Evolutionary conservation across 164 flowering plant species (phyloP), one percentile per base, ranked within the genome.

Genomic region (Saururus chinensis): DNA sequence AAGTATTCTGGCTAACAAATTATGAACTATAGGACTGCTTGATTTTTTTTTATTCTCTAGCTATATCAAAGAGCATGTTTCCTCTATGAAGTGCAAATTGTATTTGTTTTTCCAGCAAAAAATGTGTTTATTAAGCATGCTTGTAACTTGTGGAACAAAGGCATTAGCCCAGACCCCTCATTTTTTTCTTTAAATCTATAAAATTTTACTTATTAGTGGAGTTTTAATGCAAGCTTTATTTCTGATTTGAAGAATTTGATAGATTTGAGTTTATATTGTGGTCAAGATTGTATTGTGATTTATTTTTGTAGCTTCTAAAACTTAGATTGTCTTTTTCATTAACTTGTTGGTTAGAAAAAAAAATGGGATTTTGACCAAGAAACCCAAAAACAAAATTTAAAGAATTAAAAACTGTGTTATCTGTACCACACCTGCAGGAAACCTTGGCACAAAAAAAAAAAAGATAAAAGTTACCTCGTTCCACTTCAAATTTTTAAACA

Each of bases 1-100:
- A 57, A 23, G 70, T 59, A 57, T 64, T 41, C 45, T 41, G 45
- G 45, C 45, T 8, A 41, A 8, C 17, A 12, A 12, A 12, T 45
- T 45, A 45, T 45, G 45, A 41, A 41, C 12, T 41, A 45, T 12
- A 7, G 16, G 0, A 2, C 4, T 45, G 16, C 7, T 55, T 20
- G 13, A 5, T 23, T 54, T 8, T 22, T 20, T 54, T 7, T 12
- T 55, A 23, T n/a, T 7, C 7, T 12, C 21, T 23, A 17, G 58
- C 35, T 2, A 23, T 23, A 30, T 55, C 10, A 19, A 55, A 24
- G 21, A 8, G 2, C 17, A 12, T 12, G 0, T 1, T 54, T 54
- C 3, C 4, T 22, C 25, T 22, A 22, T 54, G 25, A 25, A 22
- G 5, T 20, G 9, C 19, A 9, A 55, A 55, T 7, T 23, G 12